phyloP scores from a whole-genome alignment of 106 monocot genomes.

The Platanthera zijinensis region DNA sequence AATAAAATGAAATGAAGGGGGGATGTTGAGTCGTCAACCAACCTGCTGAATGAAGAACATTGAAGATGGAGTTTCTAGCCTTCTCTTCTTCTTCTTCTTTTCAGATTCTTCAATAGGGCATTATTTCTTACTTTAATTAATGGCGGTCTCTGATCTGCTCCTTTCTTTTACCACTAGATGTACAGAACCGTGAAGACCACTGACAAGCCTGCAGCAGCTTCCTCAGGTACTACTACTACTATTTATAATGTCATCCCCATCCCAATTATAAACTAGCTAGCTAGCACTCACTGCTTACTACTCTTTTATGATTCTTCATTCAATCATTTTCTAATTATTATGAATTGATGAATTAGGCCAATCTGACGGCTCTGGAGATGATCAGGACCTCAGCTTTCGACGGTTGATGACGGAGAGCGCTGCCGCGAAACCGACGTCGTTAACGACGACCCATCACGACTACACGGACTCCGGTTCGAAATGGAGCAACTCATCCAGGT shows the following conservation, averaged over 20 bases:
- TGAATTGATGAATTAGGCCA: slow-evolving; percentile 18
- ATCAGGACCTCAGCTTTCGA: slow-evolving; percentile 30
- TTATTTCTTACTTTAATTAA: slow-evolving; percentile 2
- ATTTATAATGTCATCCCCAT: not conserved
- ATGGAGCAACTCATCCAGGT: slow-evolving; percentile 66
- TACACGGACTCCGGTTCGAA: slow-evolving; percentile 17
- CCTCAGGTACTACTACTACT: slow-evolving; percentile 24
- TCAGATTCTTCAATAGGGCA: not conserved
- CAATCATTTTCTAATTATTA: not conserved
- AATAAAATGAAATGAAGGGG: not conserved
- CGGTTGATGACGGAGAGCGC: slow-evolving; percentile 18
- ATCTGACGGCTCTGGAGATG: slow-evolving; percentile 59
- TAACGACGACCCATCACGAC: not conserved
- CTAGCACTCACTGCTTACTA: too few species aligned
- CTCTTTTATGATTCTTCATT: too few species aligned
- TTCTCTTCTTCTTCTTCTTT: slow-evolving; percentile 8
- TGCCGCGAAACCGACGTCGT: too few species aligned
- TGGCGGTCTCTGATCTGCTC: not conserved
- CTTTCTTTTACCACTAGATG: slow-evolving; percentile 26
- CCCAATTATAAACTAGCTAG: too few species aligned
- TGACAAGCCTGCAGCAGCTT: slow-evolving; percentile 33
- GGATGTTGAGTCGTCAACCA: not conserved
- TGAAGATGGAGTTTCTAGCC: not conserved
- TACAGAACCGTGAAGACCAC: slow-evolving; percentile 35
- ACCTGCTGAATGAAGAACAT: not conserved